Base-by-base conservation (phyloP, 805 yeast species). In the Wickerhamiella lipophila region DNA sequence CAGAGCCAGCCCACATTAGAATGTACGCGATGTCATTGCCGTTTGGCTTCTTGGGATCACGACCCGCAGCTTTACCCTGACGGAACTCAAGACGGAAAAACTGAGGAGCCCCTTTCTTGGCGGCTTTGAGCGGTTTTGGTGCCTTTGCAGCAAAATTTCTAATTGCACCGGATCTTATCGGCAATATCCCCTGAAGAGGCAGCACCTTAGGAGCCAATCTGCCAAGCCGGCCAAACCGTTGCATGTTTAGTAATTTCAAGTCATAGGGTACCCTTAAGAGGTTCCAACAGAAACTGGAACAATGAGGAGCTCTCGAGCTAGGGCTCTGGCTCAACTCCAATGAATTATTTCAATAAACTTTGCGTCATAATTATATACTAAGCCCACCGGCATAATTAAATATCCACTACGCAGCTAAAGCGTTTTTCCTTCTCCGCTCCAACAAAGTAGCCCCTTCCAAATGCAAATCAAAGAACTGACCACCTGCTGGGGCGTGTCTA, bases 401-500 rank as follows among this genome's bases (percentile, higher is more conserved):
- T 40, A 40, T 40, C 21, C 30, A 8, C 40, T 43, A 44, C 40
- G 47, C 47, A 23, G 47, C 47, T 4, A 44, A 26, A 23, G 47
- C 47, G 30, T 44, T 44, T 36, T 44, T 44, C 19, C 47, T 34
- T 9, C 47, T 34, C 22, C 47, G 47, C 42, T 77, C 74, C 34
- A 81, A 64, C 52, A 81, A 63, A 27, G 81, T 79, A 40, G 84
- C 77, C 18, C 80, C 81, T 49, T 77, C 77, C 57, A 81, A 62
- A 52, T 75, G 77, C 51, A 81, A 67, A 48, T 81, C 81, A 54
- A 81, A 77, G 45, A 60, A 53, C 53, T 60, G 12, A 46, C 56
- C 29, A 13, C 27, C 46, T 15, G 53, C 23, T 18, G 52, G 47
- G 4, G 52, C 32, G 42, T 36, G 40, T 26, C 19, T 25, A 12